Evolutionary conservation across 805 yeast genomes (phyloP).

Genomic region (Metschnikowia santaceciliae): DNA sequence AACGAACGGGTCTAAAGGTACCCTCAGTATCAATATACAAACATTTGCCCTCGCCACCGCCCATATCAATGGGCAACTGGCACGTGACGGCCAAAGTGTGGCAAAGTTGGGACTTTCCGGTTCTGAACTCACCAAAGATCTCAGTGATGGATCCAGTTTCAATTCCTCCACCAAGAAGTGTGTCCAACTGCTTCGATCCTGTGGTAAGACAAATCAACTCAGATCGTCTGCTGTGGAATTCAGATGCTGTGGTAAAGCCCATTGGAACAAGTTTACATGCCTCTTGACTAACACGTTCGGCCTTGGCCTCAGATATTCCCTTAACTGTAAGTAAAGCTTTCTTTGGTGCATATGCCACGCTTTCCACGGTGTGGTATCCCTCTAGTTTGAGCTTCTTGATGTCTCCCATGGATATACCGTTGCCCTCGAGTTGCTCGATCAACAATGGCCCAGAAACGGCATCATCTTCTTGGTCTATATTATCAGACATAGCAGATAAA

Average conservation of each 20-base stretch:
- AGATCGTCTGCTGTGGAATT: slow-evolving; percentile 82
- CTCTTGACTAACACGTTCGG: slow-evolving; percentile 76
- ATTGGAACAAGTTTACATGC: slow-evolving; percentile 86
- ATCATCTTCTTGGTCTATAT: slow-evolving; percentile 41
- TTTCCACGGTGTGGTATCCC: slow-evolving; percentile 86
- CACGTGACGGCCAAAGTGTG: slow-evolving; percentile 96
- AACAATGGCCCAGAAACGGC: slow-evolving; percentile 56
- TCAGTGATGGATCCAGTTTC: slow-evolving; percentile 98
- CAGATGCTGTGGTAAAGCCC: slow-evolving; percentile 97
- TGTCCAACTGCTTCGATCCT: slow-evolving; percentile 91
- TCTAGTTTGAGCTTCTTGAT: slow-evolving; percentile 74
- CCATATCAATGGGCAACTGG: slow-evolving; percentile 92
- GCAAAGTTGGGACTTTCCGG: slow-evolving; percentile 95
- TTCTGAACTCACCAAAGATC: slow-evolving; percentile 94
- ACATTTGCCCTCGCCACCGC: slow-evolving; percentile 98
- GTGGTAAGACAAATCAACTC: slow-evolving; percentile 92
- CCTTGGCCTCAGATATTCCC: slow-evolving; percentile 95
- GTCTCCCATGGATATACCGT: slow-evolving; percentile 81
- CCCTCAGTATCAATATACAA: slow-evolving; percentile 96
- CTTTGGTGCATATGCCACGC: slow-evolving; percentile 90
- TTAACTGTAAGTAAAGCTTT: slow-evolving; percentile 71
- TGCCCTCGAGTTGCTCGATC: slow-evolving; percentile 59
- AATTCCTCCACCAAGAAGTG: slow-evolving; percentile 91
- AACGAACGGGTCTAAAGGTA: slow-evolving; percentile 88
- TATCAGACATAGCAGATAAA: slow-evolving; percentile 10